Conservation (phyloP, 768 basidiomycete genomes). For the Polyporus arcularius region DNA sequence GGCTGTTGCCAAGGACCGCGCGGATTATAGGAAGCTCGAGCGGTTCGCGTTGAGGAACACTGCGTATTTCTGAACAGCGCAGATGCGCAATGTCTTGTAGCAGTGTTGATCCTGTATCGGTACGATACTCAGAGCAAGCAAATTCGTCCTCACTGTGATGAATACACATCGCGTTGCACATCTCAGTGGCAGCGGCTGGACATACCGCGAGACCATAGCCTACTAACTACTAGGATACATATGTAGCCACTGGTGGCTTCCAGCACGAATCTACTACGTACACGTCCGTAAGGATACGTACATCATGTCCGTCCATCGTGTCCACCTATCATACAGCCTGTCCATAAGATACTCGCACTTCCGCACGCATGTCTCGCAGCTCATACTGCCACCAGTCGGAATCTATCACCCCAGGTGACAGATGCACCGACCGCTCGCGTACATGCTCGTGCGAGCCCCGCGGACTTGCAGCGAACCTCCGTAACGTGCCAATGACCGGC, state of each 20-base stretch:
- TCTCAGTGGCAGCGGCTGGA: neutral
- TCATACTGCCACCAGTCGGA: constrained; percentile 15
- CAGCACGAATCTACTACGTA: neutral
- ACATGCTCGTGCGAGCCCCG: neutral
- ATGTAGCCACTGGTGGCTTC: neutral
- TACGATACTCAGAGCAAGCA: too few relatives aligned
- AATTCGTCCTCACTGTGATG: neutral
- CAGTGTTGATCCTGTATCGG: too few relatives aligned
- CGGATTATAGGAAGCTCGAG: constrained; percentile 65
- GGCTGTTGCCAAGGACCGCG: constrained; percentile 76
- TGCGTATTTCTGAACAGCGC: constrained; percentile 59
- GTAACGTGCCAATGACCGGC: neutral
- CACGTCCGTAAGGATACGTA: neutral
- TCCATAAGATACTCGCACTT: constrained; percentile 1
- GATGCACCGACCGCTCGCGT: constrained; percentile 1
- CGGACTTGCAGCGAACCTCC: neutral
- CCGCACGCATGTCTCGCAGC: constrained; percentile 17
- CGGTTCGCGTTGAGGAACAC: constrained; percentile 70
- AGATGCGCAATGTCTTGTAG: neutral
- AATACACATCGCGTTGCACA: too few relatives aligned
- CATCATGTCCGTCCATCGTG: neutral
- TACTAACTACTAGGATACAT: constrained; percentile 12
- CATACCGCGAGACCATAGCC: neutral
- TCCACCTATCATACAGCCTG: neutral
- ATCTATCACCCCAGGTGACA: constrained; percentile 5